Evolutionary conservation across 164 flowering plant genomes (phyloP), one percentile per base, ranked within the genome.

Genomic region (Aristolochia fimbriata): DNA sequence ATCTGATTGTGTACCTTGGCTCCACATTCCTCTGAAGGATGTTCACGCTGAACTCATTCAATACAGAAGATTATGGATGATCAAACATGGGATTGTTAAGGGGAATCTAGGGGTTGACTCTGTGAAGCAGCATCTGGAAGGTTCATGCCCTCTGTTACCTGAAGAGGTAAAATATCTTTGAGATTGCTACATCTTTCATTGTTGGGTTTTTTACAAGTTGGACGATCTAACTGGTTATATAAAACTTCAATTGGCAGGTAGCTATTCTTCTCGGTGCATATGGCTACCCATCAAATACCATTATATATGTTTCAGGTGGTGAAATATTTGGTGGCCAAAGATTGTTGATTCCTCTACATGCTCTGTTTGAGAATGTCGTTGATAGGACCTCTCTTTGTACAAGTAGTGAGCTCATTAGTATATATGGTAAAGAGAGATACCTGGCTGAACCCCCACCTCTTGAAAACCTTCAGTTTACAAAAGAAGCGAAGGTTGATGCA

Each of bases 321-420:
- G 99, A 93, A 69, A 76, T 90, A 24, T 93, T 90, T 73, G 97
- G 99, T 15, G 99, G 99, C 41, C 97, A 86, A 64, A 82, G 95
- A 69, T 75, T 76, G 16, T 61, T 93, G 41, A 80, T 81, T 66
- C 96, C 99, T 49, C 83, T 93, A 51, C 97, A 81, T 68, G 87
- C 88, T 0, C 88, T 88, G 92, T 93, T 90, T 77, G 97, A 86
- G 51, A 93, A 93, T 71, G 89, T 93, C 46, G 95, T 90, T 52
- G 97, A 93, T 65, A 77, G 99, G 68, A 88, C 97, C 20, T 86
- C 86, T 43, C 74, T 90, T 31, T 82, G 86, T 74, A 71, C 88
- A 4, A 57, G 57, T 21, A 75, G 78, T 72, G 97, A 93, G 75
- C 77, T 90, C 30, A 70, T 59, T 43, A 79, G 71, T 69, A 70